phyloP scores from a whole-genome alignment of 23 red algal genomes.

The Cyanidioschyzon merolae region DNA sequence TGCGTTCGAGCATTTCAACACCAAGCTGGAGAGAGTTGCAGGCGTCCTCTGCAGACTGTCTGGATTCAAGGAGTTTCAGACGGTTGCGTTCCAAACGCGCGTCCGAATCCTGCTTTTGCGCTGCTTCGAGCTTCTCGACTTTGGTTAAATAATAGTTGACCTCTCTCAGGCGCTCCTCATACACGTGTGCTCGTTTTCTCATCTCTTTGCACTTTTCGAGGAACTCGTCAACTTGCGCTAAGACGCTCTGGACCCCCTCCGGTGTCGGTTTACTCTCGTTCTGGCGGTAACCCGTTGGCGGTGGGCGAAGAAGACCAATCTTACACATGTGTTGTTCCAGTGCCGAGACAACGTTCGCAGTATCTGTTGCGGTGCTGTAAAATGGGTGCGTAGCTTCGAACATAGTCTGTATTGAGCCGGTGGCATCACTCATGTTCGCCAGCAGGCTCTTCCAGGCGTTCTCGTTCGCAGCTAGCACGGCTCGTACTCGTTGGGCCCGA shows the following conservation, averaged over 20 bases:
- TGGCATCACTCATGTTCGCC: background rate
- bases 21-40: background rate
- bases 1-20: constrained; percentile 10
- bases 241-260: background rate
- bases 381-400: constrained; percentile 5
- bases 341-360: background rate
- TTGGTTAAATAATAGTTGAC: constrained; percentile 13
- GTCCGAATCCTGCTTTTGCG: background rate
- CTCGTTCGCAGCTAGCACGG: background rate
- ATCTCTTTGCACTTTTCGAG: constrained; percentile 9
- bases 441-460: background rate
- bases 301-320: background rate
- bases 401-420: background rate
- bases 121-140: background rate
- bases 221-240: background rate
- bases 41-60: background rate
- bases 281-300: background rate
- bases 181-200: background rate
- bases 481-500: background rate
- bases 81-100: constrained; percentile 5
- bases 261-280: background rate
- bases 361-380: background rate
- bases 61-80: background rate
- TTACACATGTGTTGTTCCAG: background rate
- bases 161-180: constrained; percentile 3